Conservation (phyloP, 2,329 filamentous ascomycete species). For the Pestalotiopsis sp. region DNA sequence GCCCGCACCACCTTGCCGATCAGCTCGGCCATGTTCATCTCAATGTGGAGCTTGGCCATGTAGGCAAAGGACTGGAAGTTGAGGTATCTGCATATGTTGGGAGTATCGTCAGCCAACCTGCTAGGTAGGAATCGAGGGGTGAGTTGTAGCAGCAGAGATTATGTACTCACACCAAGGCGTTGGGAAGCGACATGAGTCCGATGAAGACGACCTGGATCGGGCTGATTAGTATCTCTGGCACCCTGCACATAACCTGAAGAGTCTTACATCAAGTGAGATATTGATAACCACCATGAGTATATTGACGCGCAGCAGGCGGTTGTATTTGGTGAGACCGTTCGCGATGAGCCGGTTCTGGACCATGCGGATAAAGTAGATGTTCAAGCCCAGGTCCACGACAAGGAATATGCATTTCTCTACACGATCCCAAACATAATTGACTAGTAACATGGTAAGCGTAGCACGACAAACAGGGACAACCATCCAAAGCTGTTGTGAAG, state of each 20-base stretch:
- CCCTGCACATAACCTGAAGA: background rate
- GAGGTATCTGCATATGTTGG: conserved; percentile 31
- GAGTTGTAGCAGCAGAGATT: background rate
- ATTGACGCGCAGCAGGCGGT: conserved; percentile 42
- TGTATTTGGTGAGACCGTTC: conserved; percentile 45
- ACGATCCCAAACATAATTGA: conserved; percentile 49
- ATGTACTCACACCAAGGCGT: conserved; percentile 34
- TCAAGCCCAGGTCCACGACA: conserved; percentile 41
- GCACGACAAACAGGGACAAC: background rate
- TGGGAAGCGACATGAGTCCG: conserved; percentile 40
- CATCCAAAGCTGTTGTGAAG: no score
- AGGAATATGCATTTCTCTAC: conserved; percentile 45
- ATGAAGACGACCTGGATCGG: conserved; percentile 25
- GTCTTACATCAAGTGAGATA: conserved; percentile 37
- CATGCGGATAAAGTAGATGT: conserved; percentile 42
- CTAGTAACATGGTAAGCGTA: background rate
- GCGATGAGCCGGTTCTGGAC: conserved; percentile 41
- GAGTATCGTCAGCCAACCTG: background rate
- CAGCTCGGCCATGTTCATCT: conserved; percentile 47
- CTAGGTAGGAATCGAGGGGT: background rate
- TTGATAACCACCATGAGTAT: conserved; percentile 41
- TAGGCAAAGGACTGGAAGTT: conserved; percentile 47
- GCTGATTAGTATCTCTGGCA: background rate
- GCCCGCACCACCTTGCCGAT: conserved; percentile 34
- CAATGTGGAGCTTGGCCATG: conserved; percentile 46